Evolutionary conservation across 352 stramenopile species (phyloP).

Genomic region (Peronospora belbahrii): DNA sequence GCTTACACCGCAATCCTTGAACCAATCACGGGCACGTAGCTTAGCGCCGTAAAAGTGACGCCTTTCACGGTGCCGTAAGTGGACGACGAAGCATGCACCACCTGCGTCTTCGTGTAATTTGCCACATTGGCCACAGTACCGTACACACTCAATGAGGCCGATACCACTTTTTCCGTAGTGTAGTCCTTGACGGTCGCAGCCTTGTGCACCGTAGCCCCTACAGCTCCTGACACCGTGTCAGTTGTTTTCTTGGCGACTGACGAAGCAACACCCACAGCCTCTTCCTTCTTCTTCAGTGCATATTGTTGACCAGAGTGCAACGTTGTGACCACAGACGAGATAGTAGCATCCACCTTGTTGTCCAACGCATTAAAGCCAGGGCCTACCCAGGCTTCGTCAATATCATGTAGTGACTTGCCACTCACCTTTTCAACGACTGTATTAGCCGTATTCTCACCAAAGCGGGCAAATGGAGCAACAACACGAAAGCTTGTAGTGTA

Average conservation of each 20-base stretch:
- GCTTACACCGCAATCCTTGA: conserved; percentile 36
- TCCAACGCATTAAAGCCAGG: conserved; percentile 50
- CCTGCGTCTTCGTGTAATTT: conserved; percentile 59
- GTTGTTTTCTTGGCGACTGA: conserved; percentile 36
- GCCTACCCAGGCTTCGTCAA: conserved; percentile 45
- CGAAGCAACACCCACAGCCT: conserved; percentile 32
- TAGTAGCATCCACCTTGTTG: conserved; percentile 54
- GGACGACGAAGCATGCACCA: conserved; percentile 60
- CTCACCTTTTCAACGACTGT: conserved; percentile 47
- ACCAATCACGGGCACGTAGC: conserved; percentile 54
- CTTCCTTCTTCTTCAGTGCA: conserved; percentile 63
- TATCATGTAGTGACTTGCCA: conserved; percentile 47
- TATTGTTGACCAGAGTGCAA: conserved; percentile 55
- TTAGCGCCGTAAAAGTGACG: conserved; percentile 43
- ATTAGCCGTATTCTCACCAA: conserved; percentile 50
- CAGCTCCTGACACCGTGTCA: conserved; percentile 33
- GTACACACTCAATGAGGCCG: conserved; percentile 30
- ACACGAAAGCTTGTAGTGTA: conserved; percentile 66
- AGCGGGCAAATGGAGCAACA: conserved; percentile 41
- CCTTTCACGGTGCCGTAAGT: conserved; percentile 48
- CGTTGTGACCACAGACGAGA: conserved; percentile 42
- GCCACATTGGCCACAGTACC: conserved; percentile 40
- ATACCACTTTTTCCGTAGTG: conserved; percentile 37
- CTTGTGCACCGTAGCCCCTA: conserved; percentile 33
- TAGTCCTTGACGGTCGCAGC: conserved; percentile 56